Evolutionary conservation across 2,329 filamentous ascomycete species (phyloP), one percentile per base, ranked within the genome.

Genomic region (Sporothrix brunneoviolacea): DNA sequence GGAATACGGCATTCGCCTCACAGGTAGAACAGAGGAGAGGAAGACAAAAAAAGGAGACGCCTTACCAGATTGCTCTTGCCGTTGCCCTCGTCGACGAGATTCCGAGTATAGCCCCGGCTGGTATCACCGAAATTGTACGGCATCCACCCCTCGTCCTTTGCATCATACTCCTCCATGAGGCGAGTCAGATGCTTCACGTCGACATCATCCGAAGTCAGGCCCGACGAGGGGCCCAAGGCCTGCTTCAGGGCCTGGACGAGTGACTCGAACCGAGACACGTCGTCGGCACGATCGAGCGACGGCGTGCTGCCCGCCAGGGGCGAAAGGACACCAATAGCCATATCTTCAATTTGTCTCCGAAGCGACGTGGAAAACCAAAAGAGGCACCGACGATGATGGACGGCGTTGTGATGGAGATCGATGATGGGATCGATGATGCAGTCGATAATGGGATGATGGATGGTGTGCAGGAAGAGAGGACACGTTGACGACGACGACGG

Each of bases 11-110:
- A n/a, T n/a, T n/a, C n/a, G n/a, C n/a, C n/a, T n/a, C n/a, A n/a
- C n/a, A n/a, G n/a, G n/a, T n/a, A n/a, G n/a, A n/a, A n/a, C n/a
- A n/a, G n/a, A n/a, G n/a, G n/a, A n/a, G n/a, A n/a, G n/a, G n/a
- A n/a, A n/a, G n/a, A n/a, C 50, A 54, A 49, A 35, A 13, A 16
- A 35, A 24, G 6, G 27, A 15, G 22, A 58, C 70, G n/a, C n/a
- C n/a, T 57, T 65, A 77, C 74, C 57, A 77, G 58, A 59, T 77
- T 77, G 61, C 71, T 73, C 56, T 76, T 75, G 24, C 66, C 89
- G 59, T 95, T 95, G 3, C 90, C 88, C 63, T 90, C 85, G 61
- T 95, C 88, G 39, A 96, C 89, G 4, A 95, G 77, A 63, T 95
- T 95, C 50, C 91, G 74, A 12, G 91, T 95, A 66, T 95, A 96